Evolutionary conservation across 2,329 filamentous ascomycete genomes (phyloP), one percentile per base, ranked within the genome.

Genomic region (Verticillium tricorpus): DNA sequence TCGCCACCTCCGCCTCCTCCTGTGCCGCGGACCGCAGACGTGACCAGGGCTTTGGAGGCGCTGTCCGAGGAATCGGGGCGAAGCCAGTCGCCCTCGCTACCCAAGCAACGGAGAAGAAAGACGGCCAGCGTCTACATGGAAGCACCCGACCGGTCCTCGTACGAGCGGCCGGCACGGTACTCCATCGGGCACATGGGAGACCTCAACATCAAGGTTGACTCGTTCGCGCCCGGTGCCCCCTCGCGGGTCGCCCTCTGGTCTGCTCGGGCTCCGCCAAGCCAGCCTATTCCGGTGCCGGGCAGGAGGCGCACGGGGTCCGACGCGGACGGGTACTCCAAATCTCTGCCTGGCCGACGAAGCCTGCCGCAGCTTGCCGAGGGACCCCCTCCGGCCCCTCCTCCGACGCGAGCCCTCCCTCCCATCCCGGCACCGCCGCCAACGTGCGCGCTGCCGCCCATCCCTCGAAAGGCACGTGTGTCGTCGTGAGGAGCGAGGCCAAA

Each of bases 361-460:
- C 78, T 84, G 77, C 78, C 82, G 6, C 80, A 83, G 31, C 72
- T 84, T 40, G 73, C 72, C 1, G 77, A 81, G 14, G 81, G 80
- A 1, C 82, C 82, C 34, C 83, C 83, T 1, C 82, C 79, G 17
- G 80, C 77, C 15, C 84, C 84, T 7, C 84, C 84, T 5, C 84
- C 84, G 28, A 84, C 75, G 12, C 80, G 79, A 65, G 82, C 83
- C 15, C 75, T 86, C 25, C 84, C 84, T 19, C 83, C 84, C 0
- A 76, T 85, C 45, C 83, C 82, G 5, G 79, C 76, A 14, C 83
- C 83, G 5, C 83, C 83, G 7, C 83, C 83, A 19, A 83, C 76
- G 5, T 79, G 79, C 65, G 82, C 83, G 6, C 74, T 86, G n/a
- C 83, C 83, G 22, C 83, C 83, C 0, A 76, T 85, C 54, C 82